phyloP scores from a whole-genome alignment of 352 stramenopile species.

The Blastocystis sp. region DNA sequence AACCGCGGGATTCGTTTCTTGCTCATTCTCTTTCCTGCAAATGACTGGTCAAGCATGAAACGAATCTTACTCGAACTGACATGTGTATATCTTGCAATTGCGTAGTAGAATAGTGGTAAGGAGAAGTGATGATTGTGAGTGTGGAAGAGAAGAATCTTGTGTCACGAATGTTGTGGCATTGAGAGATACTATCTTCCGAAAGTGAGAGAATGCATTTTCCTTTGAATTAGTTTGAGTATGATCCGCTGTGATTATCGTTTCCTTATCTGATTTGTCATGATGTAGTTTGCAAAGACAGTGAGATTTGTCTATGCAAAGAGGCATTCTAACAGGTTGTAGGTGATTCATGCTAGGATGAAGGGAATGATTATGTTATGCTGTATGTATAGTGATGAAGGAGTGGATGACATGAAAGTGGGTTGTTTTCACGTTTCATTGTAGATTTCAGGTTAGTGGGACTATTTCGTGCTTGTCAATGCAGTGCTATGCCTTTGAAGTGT shows the following conservation, averaged over 20 bases:
- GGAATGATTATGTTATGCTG: background rate
- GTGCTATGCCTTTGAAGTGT: too few relatives aligned
- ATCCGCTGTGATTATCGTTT: constrained; percentile 65
- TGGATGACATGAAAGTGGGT: too few relatives aligned
- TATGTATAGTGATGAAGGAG: too few relatives aligned
- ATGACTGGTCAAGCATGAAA: too few relatives aligned
- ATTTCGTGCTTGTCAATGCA: too few relatives aligned
- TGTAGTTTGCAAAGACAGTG: background rate
- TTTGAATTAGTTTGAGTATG: constrained; percentile 67
- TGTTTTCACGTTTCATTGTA: too few relatives aligned
- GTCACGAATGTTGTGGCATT: background rate
- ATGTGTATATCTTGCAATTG: background rate
- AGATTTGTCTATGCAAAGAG: background rate
- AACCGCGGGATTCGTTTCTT: background rate
- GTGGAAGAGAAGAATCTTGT: constrained; percentile 50
- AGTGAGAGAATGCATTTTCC: background rate
- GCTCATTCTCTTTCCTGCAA: too few relatives aligned
- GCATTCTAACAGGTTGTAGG: background rate
- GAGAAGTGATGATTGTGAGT: background rate
- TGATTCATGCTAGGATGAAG: background rate
- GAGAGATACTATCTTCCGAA: constrained; percentile 56
- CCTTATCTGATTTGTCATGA: constrained; percentile 56
- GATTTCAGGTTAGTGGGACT: too few relatives aligned
- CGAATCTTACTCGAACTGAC: too few relatives aligned
- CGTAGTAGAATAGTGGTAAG: background rate